phyloP scores from a whole-genome alignment of 768 basidiomycete species.

The Russula emetica region DNA sequence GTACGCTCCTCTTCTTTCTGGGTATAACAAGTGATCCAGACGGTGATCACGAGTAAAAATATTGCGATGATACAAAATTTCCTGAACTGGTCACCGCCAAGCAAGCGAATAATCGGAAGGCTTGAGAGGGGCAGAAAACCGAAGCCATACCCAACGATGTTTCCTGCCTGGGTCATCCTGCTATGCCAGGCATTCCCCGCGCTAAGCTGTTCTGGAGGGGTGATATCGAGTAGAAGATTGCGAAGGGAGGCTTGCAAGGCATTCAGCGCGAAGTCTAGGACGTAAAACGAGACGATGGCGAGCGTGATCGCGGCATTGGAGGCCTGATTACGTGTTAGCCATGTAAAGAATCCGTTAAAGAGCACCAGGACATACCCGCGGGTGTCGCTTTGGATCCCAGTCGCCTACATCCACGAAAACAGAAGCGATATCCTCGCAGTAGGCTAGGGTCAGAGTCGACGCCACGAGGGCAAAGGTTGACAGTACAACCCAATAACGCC shows the following conservation, averaged over 20 bases:
- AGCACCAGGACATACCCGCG: constrained; percentile 41
- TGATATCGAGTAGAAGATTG: constrained; percentile 89
- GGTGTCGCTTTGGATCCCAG: constrained; percentile 75
- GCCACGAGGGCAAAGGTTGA: constrained; percentile 77
- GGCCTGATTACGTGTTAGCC: constrained; percentile 42
- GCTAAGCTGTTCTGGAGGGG: constrained; percentile 84
- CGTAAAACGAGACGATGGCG: constrained; percentile 86
- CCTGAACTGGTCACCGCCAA: constrained; percentile 92
- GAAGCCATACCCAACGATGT: constrained; percentile 90
- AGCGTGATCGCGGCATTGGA: constrained; percentile 72
- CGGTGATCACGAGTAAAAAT: constrained; percentile 69
- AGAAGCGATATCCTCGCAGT: constrained; percentile 66
- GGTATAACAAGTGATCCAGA: constrained; percentile 82
- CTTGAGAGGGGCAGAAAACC: constrained; percentile 86
- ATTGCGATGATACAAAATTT: constrained; percentile 91
- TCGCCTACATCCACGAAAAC: constrained; percentile 81
- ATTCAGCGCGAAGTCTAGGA: constrained; percentile 96
- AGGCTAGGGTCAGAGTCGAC: constrained; percentile 77
- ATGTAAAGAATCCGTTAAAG: constrained; percentile 13
- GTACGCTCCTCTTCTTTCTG: constrained; percentile 76
- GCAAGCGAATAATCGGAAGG: constrained; percentile 68
- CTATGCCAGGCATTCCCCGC: constrained; percentile 98
- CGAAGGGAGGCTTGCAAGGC: constrained; percentile 89
- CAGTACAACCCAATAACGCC: constrained; percentile 90
- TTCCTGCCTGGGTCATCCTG: constrained; percentile 94